A percentile compares a stretch with the other conserved stretches of the same genome.
Conservation (phyloP, 805 yeast species). For the Pichia paraexigua region DNA sequence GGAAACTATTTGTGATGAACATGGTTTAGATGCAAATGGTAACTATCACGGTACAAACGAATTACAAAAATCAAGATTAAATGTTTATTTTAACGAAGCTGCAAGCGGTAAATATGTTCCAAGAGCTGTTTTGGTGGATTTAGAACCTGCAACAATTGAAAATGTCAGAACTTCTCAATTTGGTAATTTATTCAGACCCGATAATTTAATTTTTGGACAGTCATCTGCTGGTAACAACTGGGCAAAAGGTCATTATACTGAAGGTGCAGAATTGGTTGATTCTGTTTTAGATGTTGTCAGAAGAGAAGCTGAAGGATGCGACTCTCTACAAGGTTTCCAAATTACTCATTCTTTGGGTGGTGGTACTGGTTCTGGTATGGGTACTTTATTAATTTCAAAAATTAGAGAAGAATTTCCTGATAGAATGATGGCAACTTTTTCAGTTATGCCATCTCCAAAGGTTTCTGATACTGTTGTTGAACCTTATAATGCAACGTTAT, state of each 20-base stretch:
- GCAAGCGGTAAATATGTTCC: conserved; percentile 86
- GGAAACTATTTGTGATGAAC: conserved; percentile 88
- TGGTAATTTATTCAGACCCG: conserved; percentile 87
- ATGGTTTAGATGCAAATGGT: conserved; percentile 71
- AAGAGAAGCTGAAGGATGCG: conserved; percentile 91
- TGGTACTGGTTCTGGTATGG: conserved; percentile 97
- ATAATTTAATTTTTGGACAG: conserved; percentile 82
- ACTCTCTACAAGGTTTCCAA: conserved; percentile 92
- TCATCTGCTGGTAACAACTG: conserved; percentile 93
- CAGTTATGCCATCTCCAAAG: conserved; percentile 88
- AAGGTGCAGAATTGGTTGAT: conserved; percentile 91
- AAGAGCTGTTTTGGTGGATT: conserved; percentile 84
- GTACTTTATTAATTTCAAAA: conserved; percentile 76
- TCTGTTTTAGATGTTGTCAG: conserved; percentile 83
- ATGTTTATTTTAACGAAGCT: conserved; percentile 86
- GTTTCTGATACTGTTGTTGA: conserved; percentile 91
- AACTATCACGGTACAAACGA: conserved; percentile 56
- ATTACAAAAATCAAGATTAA: conserved; percentile 44
- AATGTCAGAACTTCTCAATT: conserved; percentile 70
- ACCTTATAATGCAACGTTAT: conserved; percentile 88
- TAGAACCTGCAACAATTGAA: conserved; percentile 93
- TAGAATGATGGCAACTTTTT: conserved; percentile 93
- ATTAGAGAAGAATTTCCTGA: conserved; percentile 91
- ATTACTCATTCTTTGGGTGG: conserved; percentile 78
- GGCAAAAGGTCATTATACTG: conserved; percentile 97